These are phyloP conservation scores for Colletotrichum sp. DNA, from an alignment of 2,329 filamentous ascomycete genomes.

Conservation along the genomic window DNA sequence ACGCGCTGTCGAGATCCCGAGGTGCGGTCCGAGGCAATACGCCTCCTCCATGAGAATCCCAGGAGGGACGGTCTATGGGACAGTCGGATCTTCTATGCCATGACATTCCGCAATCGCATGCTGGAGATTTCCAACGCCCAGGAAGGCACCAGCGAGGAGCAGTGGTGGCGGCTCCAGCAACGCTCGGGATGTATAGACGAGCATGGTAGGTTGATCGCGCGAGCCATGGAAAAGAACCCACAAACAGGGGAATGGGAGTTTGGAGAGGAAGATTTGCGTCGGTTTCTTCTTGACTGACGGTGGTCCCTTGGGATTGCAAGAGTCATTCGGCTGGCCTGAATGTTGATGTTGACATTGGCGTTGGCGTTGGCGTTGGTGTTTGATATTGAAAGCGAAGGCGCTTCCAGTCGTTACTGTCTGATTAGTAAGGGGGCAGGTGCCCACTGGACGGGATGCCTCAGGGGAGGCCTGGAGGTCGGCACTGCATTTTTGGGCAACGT, in stretches of 20 bases:
- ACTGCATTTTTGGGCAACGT: neutral
- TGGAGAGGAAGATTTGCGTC: neutral
- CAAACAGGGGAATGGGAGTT: constrained; percentile 7
- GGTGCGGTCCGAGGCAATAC: constrained; percentile 29
- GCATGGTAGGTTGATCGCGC: neutral
- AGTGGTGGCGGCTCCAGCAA: constrained; percentile 23
- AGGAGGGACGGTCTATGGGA: constrained; percentile 34
- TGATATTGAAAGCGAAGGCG: neutral
- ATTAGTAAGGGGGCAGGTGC: neutral
- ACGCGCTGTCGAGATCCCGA: constrained; percentile 28
- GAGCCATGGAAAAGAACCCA: constrained; percentile 9
- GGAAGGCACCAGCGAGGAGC: constrained; percentile 23
- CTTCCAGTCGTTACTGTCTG: neutral
- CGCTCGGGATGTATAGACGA: constrained; percentile 12
- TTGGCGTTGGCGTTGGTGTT: neutral
- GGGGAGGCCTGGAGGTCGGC: neutral
- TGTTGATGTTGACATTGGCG: neutral
- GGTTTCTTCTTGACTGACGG: neutral
- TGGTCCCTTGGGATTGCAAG: neutral
- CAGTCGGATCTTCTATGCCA: constrained; percentile 23
- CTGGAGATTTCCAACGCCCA: constrained; percentile 25
- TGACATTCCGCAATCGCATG: constrained; percentile 18
- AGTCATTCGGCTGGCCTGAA: neutral
- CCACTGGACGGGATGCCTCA: neutral
- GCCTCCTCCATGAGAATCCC: constrained; percentile 27